Evolutionary conservation across 2,329 filamentous ascomycete genomes (phyloP).

Genomic region (Ceratocystis papillata): DNA sequence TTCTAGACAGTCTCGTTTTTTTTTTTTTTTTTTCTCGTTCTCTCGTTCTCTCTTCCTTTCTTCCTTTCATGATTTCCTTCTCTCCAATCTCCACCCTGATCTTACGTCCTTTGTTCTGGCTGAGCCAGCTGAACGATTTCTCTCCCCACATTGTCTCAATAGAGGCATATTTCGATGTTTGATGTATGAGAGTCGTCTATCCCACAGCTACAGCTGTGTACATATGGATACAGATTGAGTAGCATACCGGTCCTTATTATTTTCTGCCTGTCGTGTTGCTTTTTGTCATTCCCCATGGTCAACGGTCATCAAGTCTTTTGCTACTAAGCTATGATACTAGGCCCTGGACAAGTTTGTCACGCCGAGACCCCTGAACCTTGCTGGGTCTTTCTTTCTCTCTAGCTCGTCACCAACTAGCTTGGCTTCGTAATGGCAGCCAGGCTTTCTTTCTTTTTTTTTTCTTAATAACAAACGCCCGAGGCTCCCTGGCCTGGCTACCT

Average conservation of each 20-base stretch:
- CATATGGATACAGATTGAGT: neutral
- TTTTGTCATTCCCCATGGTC: neutral
- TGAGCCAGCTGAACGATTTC: neutral
- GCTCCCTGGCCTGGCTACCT: too few species aligned
- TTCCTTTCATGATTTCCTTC: neutral
- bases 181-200: too few species aligned
- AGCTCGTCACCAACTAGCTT: neutral
- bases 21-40: neutral
- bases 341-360: neutral
- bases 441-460: neutral
- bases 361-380: slow-evolving; percentile 1
- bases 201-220: neutral
- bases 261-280: neutral
- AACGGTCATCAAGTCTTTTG: neutral
- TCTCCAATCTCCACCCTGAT: neutral
- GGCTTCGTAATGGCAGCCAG: neutral
- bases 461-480: neutral
- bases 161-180: neutral
- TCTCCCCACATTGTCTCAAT: neutral
- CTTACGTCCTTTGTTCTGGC: slow-evolving; percentile 3
- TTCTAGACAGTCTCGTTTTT: too few species aligned
- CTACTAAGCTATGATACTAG: neutral
- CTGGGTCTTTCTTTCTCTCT: neutral
- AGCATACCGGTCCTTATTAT: neutral
- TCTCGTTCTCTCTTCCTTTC: neutral